Base-by-base conservation (phyloP, 495 filamentous ascomycete genomes). In the Choiromyces venosus region DNA sequence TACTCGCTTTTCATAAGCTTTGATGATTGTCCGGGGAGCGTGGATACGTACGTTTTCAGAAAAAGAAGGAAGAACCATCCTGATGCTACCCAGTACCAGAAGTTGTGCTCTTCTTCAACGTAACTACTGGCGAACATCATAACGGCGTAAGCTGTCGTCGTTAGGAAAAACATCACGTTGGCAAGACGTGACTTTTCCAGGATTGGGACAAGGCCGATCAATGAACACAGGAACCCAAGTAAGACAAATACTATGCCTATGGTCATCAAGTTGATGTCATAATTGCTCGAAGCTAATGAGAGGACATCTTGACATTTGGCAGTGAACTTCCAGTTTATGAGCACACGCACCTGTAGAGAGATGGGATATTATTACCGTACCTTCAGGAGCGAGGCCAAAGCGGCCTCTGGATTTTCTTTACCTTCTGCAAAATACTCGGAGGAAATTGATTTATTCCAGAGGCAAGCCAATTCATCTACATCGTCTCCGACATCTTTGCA, bases 81-180 rank as follows among this genome's bases (percentile, higher is more conserved):
- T 0, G 91, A 89, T 18, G 91, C 88, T 25, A 87, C 81, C 93
- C 94, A 97, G 82, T 98, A 97, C 95, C 95, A 99, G 82, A 96
- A 97, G 74, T 97, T 91, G 36, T 98, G 95, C 81, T 99, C 95
- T 82, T 99, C 95, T 81, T 99, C 95, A 36, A 99, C 92, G 80
- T 93, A 98, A 81, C 93, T 97, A 82, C 92, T 96, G 38, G 94
- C 93, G 83, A 98, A 98, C 93, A 97, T 98, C 90, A 96, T 94
- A 39, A 86, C 81, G 14, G 89, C 88, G 81, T 97, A 96, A 0
- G 87, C 80, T 1, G 90, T 12, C 1, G 87, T 83, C 8, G 88
- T 84, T 14, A 81, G 33, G 8, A 81, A 68, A 71, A 87, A 83
- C 64, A 71, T 72, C 18, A 73, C 25, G 61, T 72, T 79, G 37